These are phyloP conservation scores for Hirsutella minnesotensis DNA, from an alignment of 2,329 filamentous ascomycete species.

Conservation along the genomic window DNA sequence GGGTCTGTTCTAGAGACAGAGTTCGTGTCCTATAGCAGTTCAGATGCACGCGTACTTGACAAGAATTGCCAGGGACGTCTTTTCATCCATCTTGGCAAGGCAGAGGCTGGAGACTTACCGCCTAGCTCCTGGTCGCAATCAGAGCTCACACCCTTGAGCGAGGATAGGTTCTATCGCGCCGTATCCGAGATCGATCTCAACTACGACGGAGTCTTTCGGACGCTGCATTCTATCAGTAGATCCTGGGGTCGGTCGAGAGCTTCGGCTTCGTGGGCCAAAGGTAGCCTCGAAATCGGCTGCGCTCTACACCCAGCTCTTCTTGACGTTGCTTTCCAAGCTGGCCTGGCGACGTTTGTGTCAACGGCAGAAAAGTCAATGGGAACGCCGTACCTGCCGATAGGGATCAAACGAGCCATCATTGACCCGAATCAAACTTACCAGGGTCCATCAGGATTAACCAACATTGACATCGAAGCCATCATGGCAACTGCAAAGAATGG, in stretches of 20 bases:
- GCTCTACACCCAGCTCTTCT: background rate
- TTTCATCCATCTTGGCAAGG: background rate
- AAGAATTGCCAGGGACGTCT: background rate
- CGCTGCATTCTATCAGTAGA: background rate
- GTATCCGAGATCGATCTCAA: background rate
- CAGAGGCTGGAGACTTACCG: background rate
- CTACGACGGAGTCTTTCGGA: conserved; percentile 1
- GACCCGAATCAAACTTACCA: background rate
- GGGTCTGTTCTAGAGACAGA: background rate
- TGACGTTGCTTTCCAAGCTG: background rate
- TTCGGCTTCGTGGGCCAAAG: background rate
- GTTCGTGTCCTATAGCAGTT: conserved; percentile 1
- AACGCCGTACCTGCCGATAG: background rate
- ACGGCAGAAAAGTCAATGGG: background rate
- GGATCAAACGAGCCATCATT: background rate
- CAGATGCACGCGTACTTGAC: background rate
- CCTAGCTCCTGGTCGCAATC: background rate
- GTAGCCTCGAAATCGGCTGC: background rate
- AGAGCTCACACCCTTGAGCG: background rate
- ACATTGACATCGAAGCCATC: background rate
- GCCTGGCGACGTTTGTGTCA: background rate
- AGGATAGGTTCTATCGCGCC: conserved; percentile 1
- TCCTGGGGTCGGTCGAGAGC: conserved; percentile 1
- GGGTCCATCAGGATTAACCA: background rate
- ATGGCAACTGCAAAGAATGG: background rate